These are phyloP conservation scores for Neofusicoccum ribis DNA, from an alignment of 2,329 filamentous ascomycete genomes.

Conservation along the genomic window DNA sequence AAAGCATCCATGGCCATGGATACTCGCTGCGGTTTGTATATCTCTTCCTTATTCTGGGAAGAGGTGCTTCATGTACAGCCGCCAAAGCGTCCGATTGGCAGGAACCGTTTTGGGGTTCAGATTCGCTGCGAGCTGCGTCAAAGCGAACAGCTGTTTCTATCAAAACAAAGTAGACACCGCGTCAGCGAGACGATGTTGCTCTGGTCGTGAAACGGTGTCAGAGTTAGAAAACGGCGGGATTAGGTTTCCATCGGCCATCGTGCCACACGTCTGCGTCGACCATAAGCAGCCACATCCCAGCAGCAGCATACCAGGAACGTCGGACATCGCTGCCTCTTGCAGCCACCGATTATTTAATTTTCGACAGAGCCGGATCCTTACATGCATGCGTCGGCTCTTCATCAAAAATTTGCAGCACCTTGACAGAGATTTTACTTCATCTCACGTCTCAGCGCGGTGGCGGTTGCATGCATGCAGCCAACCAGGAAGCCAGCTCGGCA, in stretches of 20 bases:
- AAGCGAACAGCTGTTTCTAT: not conserved
- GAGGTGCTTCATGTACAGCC: not conserved
- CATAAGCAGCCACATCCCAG: not conserved
- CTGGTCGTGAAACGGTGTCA: not conserved
- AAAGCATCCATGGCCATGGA: not conserved
- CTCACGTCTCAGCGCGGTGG: not conserved
- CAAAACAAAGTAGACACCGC: not conserved
- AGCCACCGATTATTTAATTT: not conserved
- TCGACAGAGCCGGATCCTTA: not conserved
- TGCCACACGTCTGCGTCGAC: not conserved
- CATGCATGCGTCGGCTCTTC: not conserved
- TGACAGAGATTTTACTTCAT: conserved; percentile 9
- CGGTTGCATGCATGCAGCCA: not conserved
- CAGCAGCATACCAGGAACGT: not conserved
- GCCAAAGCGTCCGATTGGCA: not conserved
- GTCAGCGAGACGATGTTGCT: not conserved
- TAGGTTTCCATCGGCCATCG: conserved; percentile 5
- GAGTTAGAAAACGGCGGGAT: conserved; percentile 14
- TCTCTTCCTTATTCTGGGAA: not conserved
- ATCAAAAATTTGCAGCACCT: not conserved
- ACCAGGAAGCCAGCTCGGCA: not conserved
- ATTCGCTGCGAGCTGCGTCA: not conserved
- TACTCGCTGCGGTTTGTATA: not conserved
- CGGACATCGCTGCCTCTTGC: conserved; percentile 4
- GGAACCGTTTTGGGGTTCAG: not conserved